These are phyloP conservation scores for Monilinia polystroma DNA, from an alignment of 2,329 filamentous ascomycete species.

Conservation along the genomic window DNA sequence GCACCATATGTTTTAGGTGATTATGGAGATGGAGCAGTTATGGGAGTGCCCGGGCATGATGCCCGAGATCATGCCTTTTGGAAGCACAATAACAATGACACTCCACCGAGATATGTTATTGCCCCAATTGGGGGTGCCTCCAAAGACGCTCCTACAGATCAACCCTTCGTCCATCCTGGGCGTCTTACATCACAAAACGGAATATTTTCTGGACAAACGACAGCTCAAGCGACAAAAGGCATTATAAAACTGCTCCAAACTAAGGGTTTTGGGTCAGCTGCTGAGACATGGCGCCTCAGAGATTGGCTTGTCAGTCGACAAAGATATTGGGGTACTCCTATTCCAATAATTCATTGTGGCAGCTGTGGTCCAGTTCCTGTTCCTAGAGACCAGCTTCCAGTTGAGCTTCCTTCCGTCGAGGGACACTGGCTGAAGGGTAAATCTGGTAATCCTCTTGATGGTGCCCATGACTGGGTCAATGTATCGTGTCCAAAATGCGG, in stretches of 20 bases:
- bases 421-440: conserved; percentile 67
- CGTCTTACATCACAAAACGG: conserved; percentile 66
- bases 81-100: conserved; percentile 62
- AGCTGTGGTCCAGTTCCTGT: conserved; percentile 78
- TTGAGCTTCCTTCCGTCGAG: conserved; percentile 68
- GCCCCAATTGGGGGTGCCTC: conserved; percentile 47
- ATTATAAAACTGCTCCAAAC: conserved; percentile 58
- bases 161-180: conserved; percentile 65
- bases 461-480: conserved; percentile 70
- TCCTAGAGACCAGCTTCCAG: conserved; percentile 72
- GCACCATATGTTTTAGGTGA: conserved; percentile 83
- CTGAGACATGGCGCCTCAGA: conserved; percentile 74
- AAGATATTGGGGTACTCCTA: conserved; percentile 87
- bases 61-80: conserved; percentile 76
- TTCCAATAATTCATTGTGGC: conserved; percentile 80
- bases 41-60: conserved; percentile 90
- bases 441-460: conserved; percentile 74
- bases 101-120: conserved; percentile 64
- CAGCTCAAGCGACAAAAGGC: conserved; percentile 58
- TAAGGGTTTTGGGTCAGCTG: conserved; percentile 56
- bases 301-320: conserved; percentile 94
- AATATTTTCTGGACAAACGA: conserved; percentile 61
- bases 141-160: conserved; percentile 45
- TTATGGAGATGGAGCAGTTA: conserved; percentile 84
- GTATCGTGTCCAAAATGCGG: conserved; percentile 73